A percentile compares a stretch with the other conserved stretches of the same genome.
Conservation (phyloP, 805 yeast species). For the Candida stauntonica region DNA sequence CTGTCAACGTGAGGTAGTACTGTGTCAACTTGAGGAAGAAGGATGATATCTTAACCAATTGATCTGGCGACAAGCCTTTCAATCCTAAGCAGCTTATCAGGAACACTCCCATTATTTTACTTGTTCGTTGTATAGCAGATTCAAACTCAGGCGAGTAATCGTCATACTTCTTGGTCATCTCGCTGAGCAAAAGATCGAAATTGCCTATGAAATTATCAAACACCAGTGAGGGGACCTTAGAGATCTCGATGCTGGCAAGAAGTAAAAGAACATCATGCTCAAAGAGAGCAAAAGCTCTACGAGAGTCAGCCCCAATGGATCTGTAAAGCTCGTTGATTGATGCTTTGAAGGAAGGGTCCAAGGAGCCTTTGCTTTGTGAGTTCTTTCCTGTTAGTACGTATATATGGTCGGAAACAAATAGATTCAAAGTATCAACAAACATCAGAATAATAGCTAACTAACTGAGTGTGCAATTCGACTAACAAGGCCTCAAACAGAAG, state of each 20-base stretch:
- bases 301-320: constrained; percentile 7
- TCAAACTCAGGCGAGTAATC: constrained; percentile 12
- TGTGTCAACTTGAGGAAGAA: constrained; percentile 15
- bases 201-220: constrained; percentile 15
- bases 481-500: not conserved
- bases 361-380: too few relatives aligned
- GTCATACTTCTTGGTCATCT: constrained; percentile 15
- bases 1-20: constrained; percentile 16
- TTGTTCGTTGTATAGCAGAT: constrained; percentile 7
- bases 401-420: too few relatives aligned
- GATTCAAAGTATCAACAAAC: constrained; percentile 2
- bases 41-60: constrained; percentile 3
- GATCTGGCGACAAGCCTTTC: constrained; percentile 2
- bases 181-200: constrained; percentile 14
- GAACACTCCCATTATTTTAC: constrained; percentile 17
- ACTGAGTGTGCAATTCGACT: not conserved
- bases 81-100: constrained; percentile 13
- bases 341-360: too few relatives aligned
- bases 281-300: constrained; percentile 8
- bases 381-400: too few relatives aligned
- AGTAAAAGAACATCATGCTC: constrained; percentile 12
- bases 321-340: constrained; percentile 11
- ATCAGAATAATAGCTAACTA: not conserved
- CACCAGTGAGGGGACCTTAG: constrained; percentile 6
- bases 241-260: constrained; percentile 11